These are phyloP conservation scores for Rhytidhysteron rufulum DNA, from an alignment of 2,329 filamentous ascomycete genomes.

Conservation along the genomic window DNA sequence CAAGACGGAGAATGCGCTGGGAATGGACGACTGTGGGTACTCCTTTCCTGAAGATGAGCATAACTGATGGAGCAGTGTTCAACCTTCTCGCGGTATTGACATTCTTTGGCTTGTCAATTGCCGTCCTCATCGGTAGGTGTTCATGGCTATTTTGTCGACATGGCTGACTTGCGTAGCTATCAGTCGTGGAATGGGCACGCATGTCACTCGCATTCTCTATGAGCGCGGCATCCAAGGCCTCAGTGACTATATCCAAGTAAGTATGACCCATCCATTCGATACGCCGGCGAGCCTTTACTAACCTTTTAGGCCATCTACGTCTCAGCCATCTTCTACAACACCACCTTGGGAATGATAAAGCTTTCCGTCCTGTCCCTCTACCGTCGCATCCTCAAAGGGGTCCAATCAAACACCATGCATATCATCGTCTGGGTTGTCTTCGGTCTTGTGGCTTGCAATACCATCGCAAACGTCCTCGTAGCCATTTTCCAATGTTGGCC, in stretches of 20 bases:
- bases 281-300: neutral
- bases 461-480: constrained; percentile 6
- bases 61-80: constrained; percentile 9
- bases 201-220: constrained; percentile 22
- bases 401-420: constrained; percentile 8
- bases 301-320: constrained; percentile 40
- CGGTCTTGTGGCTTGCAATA: constrained; percentile 3
- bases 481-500: constrained; percentile 20
- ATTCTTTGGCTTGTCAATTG: constrained; percentile 13
- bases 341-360: constrained; percentile 47
- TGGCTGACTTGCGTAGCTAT: constrained; percentile 5
- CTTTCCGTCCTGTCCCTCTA: constrained; percentile 46
- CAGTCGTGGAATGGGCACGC: constrained; percentile 28
- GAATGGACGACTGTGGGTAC: constrained; percentile 15
- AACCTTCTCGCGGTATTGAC: constrained; percentile 15
- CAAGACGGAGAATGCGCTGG: constrained; percentile 6
- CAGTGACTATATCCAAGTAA: constrained; percentile 21
- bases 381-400: constrained; percentile 15
- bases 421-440: constrained; percentile 13
- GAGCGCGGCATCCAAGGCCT: constrained; percentile 14
- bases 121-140: constrained; percentile 8
- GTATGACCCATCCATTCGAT: neutral
- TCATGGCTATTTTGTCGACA: neutral
- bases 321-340: constrained; percentile 44
- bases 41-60: neutral